phyloP scores from a whole-genome alignment of 1,284 basidiomycete genomes.

The Fistulinella cinereoalba region DNA sequence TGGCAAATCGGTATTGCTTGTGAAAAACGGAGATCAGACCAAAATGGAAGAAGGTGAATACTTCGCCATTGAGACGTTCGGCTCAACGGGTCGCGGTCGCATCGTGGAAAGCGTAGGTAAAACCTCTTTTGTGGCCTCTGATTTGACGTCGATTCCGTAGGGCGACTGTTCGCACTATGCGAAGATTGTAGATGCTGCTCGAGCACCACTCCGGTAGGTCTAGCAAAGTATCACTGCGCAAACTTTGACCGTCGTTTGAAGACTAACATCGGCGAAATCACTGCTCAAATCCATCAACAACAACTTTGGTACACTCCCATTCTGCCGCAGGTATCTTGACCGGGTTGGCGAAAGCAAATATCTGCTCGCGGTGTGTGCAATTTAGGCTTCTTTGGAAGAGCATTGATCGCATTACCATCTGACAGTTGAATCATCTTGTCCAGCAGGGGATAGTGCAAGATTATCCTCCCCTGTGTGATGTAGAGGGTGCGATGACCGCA shows the following conservation, averaged over 20 bases:
- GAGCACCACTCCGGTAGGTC: constrained; percentile 65
- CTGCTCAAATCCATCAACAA: constrained; percentile 88
- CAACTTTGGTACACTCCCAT: constrained; percentile 94
- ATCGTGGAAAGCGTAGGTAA: constrained; percentile 79
- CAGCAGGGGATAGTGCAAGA: constrained; percentile 85
- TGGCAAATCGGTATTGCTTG: constrained; percentile 86
- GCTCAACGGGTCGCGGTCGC: constrained; percentile 90
- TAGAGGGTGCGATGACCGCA: constrained; percentile 83
- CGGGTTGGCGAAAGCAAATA: constrained; percentile 94
- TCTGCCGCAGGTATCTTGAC: constrained; percentile 94
- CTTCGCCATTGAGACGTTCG: constrained; percentile 99
- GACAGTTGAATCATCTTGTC: constrained; percentile 87
- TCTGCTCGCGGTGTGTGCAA: constrained; percentile 73
- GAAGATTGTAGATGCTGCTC: constrained; percentile 64
- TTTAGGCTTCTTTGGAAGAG: neutral
- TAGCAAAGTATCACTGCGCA: neutral
- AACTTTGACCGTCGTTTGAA: constrained; percentile 31
- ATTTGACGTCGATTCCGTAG: constrained; percentile 37
- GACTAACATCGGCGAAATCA: constrained; percentile 82
- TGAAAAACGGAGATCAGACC: constrained; percentile 84
- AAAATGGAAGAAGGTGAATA: constrained; percentile 99
- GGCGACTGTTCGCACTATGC: constrained; percentile 97
- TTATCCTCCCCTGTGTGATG: constrained; percentile 93
- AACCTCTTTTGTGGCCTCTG: constrained; percentile 5
- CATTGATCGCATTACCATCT: neutral